These are phyloP conservation scores for Tolypocladium ovalisporum DNA, from an alignment of 2,329 filamentous ascomycete species.

Conservation along the genomic window DNA sequence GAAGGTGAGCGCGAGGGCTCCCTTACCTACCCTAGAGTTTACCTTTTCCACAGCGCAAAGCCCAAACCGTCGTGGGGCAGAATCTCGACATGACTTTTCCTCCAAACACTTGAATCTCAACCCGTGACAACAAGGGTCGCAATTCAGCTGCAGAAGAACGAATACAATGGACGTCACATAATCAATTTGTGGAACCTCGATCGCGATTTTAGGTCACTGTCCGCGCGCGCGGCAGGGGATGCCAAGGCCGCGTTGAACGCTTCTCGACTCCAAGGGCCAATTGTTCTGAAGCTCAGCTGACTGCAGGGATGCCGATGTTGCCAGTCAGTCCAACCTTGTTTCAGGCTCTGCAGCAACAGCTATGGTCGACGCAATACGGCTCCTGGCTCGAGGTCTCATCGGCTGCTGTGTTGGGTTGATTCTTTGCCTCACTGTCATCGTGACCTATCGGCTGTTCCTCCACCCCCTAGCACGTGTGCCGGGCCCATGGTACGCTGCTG, in stretches of 20 bases:
- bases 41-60: background rate
- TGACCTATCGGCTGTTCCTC: slow-evolving; percentile 27
- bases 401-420: background rate
- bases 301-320: background rate
- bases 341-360: background rate
- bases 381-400: background rate
- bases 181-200: background rate
- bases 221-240: background rate
- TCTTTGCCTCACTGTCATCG: slow-evolving; percentile 8
- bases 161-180: background rate
- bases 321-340: background rate
- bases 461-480: slow-evolving; percentile 34
- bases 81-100: background rate
- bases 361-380: background rate
- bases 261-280: background rate
- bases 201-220: no score
- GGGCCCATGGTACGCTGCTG: slow-evolving; percentile 33
- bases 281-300: background rate
- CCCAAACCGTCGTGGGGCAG: background rate
- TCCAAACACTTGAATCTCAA: background rate
- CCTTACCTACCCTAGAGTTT: background rate
- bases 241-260: background rate
- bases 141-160: background rate
- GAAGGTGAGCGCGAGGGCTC: background rate
- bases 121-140: no score